Evolutionary conservation across 345 rosid genomes (phyloP).

Genomic region (Balakata baccata): DNA sequence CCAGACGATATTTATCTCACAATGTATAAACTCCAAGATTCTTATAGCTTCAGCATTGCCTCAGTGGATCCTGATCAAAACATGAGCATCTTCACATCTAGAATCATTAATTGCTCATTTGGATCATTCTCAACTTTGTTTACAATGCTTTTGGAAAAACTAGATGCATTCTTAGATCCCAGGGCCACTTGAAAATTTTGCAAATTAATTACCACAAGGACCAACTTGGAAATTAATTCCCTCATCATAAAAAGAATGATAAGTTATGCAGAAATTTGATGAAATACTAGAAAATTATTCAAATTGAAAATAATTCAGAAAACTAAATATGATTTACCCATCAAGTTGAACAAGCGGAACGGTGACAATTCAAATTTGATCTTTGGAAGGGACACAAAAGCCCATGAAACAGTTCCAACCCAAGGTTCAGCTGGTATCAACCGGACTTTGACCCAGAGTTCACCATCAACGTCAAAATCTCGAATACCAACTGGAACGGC

Average conservation of each 20-base stretch:
- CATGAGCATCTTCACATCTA: background rate
- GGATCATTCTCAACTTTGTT: background rate
- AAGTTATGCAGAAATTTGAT: background rate
- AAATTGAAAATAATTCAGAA: constrained; percentile 1
- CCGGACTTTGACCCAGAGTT: constrained; percentile 97
- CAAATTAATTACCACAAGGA: background rate
- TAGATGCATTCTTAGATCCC: background rate
- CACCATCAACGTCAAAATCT: constrained; percentile 96
- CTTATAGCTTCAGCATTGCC: background rate
- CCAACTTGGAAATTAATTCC: background rate
- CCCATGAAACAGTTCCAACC: constrained; percentile 95
- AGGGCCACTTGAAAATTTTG: background rate
- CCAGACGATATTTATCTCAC: background rate
- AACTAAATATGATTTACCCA: constrained; percentile 57
- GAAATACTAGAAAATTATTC: constrained; percentile 4
- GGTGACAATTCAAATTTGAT: constrained; percentile 93
- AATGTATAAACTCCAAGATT: no score
- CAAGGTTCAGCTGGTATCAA: constrained; percentile 87
- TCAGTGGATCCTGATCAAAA: background rate
- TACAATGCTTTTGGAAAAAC: background rate
- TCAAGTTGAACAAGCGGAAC: constrained; percentile 85
- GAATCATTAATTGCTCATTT: background rate
- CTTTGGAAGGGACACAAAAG: constrained; percentile 94
- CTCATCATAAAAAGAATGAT: background rate
- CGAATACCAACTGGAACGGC: constrained; percentile 87